Conservation (phyloP, 23 red algal species). For the Agarophyton chilense region DNA sequence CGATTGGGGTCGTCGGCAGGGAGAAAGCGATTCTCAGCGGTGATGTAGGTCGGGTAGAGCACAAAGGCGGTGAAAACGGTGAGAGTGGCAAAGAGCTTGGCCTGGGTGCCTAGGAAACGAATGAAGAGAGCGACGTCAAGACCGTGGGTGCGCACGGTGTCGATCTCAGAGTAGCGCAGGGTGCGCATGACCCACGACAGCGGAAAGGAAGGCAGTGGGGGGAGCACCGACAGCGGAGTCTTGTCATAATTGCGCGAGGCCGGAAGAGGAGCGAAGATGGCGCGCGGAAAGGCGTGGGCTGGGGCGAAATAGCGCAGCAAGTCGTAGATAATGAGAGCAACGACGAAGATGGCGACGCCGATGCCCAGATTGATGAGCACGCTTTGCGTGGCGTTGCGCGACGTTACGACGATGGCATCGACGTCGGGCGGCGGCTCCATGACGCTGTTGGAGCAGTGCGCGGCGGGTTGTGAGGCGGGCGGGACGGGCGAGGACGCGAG, state of each 20-base stretch:
- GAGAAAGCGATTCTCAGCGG: constrained; percentile 37
- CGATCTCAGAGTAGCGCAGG: neutral
- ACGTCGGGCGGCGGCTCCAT: too few relatives aligned
- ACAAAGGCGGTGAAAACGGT: constrained; percentile 46
- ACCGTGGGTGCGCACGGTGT: constrained; percentile 27
- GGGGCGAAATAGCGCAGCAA: constrained; percentile 52
- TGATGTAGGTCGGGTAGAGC: constrained; percentile 64
- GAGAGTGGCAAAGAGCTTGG: constrained; percentile 34
- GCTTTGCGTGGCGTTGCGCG: neutral
- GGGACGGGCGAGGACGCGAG: too few relatives aligned
- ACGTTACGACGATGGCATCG: too few relatives aligned
- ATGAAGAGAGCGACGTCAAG: constrained; percentile 72
- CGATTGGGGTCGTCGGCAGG: neutral
- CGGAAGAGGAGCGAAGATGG: neutral
- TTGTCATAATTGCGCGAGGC: constrained; percentile 27
- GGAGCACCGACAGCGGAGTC: neutral
- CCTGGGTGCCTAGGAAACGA: constrained; percentile 46
- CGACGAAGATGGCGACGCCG: constrained; percentile 27
- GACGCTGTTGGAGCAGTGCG: neutral
- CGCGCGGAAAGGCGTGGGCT: constrained; percentile 37
- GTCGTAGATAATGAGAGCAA: constrained; percentile 40
- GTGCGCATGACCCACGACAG: constrained; percentile 28
- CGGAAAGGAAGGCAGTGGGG: neutral
- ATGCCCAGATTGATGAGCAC: constrained; percentile 25
- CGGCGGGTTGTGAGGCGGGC: too few relatives aligned